A percentile compares a stretch with the other conserved stretches of the same genome.
phyloP scores from a whole-genome alignment of 176 grass and related monocot genomes.

The Hsuehochloa calcarea region DNA sequence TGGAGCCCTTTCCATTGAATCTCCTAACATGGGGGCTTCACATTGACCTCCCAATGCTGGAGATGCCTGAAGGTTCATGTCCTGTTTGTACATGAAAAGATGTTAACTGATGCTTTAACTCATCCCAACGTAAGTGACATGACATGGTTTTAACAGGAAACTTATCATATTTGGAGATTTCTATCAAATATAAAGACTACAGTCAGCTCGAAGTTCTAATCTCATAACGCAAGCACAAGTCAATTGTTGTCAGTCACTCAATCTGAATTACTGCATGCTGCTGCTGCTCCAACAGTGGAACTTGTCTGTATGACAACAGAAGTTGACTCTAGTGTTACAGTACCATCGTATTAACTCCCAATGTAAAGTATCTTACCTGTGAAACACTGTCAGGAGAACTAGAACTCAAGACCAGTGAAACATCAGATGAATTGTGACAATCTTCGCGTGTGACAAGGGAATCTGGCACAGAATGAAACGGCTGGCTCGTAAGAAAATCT shows the following conservation, averaged over 20 bases:
- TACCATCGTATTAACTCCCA: conserved; percentile 19
- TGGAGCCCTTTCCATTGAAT: conserved; percentile 55
- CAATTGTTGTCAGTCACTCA: conserved; percentile 44
- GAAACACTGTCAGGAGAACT: conserved; percentile 46
- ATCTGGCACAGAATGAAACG: conserved; percentile 57
- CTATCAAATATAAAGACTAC: conserved; percentile 49
- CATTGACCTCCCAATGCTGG: conserved; percentile 51
- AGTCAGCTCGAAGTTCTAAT: conserved; percentile 55
- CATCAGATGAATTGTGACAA: conserved; percentile 51
- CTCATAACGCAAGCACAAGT: conserved; percentile 45
- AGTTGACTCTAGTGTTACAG: conserved; percentile 39
- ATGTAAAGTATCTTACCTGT: conserved; percentile 55
- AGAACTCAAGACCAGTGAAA: conserved; percentile 67
- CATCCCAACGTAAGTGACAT: conserved; percentile 16
- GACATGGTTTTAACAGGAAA: conserved; percentile 41
- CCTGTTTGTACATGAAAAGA: conserved; percentile 44
- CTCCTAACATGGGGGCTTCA: conserved; percentile 50
- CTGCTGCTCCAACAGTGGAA: conserved; percentile 51
- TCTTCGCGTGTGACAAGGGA: conserved; percentile 49
- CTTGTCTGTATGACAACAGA: conserved; percentile 52
- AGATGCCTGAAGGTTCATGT: conserved; percentile 39
- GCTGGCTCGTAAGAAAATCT: conserved; percentile 23
- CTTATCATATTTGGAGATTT: conserved; percentile 64
- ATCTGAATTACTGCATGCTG: conserved; percentile 46
- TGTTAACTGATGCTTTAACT: conserved; percentile 28